These are phyloP conservation scores for Venturia aucupariae DNA, from an alignment of 2,329 filamentous ascomycete species.

Conservation along the genomic window DNA sequence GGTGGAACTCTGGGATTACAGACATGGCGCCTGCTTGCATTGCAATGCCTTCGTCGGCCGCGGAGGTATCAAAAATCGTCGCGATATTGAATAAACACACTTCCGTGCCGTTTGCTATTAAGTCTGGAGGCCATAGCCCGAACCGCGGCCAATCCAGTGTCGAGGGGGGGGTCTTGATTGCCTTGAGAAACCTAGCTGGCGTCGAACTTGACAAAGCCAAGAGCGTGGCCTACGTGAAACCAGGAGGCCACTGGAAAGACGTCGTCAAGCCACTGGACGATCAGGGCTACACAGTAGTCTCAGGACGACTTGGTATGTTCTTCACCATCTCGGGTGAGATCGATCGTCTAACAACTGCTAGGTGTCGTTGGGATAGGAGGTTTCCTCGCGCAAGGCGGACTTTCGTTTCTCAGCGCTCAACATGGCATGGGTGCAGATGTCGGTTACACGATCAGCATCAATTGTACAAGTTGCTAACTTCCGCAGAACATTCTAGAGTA, in stretches of 20 bases:
- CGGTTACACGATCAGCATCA: too few relatives aligned
- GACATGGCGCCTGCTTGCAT: constrained; percentile 29
- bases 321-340: neutral
- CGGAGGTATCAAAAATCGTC: constrained; percentile 28
- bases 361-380: constrained; percentile 16
- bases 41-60: constrained; percentile 25
- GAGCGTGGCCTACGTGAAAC: constrained; percentile 30
- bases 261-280: constrained; percentile 28
- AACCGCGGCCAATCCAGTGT: constrained; percentile 28
- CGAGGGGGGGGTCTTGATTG: constrained; percentile 30
- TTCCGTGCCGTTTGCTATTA: constrained; percentile 28
- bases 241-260: constrained; percentile 33
- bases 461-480: neutral
- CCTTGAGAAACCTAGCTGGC: constrained; percentile 27
- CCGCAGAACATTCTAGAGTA: constrained; percentile 18
- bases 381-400: constrained; percentile 11
- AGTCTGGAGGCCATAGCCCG: constrained; percentile 33
- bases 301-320: constrained; percentile 20
- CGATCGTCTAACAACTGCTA: neutral
- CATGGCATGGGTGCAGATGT: constrained; percentile 15
- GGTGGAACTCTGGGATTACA: constrained; percentile 28
- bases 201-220: constrained; percentile 27
- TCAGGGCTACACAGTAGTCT: constrained; percentile 27
- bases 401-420: constrained; percentile 12
- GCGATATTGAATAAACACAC: constrained; percentile 24